Evolutionary conservation across 192 early-diverging fungal species (phyloP).

Genomic region (Thamnidium elegans): DNA sequence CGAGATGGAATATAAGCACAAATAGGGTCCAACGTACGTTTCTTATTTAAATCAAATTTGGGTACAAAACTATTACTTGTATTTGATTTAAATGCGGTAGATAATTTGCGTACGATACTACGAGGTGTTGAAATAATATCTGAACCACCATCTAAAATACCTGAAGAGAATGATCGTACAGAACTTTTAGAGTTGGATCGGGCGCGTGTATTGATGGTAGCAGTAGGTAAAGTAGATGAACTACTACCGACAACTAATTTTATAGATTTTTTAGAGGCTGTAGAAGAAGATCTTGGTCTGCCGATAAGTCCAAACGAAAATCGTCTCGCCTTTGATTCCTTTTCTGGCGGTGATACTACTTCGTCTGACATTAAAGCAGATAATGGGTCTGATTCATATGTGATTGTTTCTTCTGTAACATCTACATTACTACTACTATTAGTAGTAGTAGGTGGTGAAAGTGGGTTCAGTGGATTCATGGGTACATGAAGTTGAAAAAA

Average conservation of each 20-base stretch:
- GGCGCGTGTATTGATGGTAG: slow-evolving; percentile 15
- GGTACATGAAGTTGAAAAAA: slow-evolving; percentile 72
- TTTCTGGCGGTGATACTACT: too few species aligned
- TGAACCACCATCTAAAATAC: slow-evolving; percentile 6
- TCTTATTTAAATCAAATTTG: not conserved
- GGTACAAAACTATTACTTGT: not conserved
- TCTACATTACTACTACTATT: not conserved
- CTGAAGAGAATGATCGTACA: slow-evolving; percentile 24
- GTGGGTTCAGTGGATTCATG: slow-evolving; percentile 46
- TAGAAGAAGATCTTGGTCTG: slow-evolving; percentile 29
- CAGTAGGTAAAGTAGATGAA: not conserved
- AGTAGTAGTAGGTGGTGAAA: slow-evolving; percentile 32
- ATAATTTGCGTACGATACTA: slow-evolving; percentile 34
- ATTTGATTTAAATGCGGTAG: slow-evolving; percentile 24
- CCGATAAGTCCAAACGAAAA: slow-evolving; percentile 30
- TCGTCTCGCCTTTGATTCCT: not conserved
- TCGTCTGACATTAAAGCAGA: not conserved
- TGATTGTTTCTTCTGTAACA: not conserved
- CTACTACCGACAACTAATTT: slow-evolving; percentile 17
- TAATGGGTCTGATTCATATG: not conserved
- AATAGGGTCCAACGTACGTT: slow-evolving; percentile 22
- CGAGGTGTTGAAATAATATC: slow-evolving; percentile 21
- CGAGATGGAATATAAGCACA: slow-evolving; percentile 49
- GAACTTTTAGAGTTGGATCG: slow-evolving; percentile 34
- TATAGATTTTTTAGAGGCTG: slow-evolving; percentile 29